Evolutionary conservation across 1,284 basidiomycete genomes (phyloP), one percentile per base, ranked within the genome.

Genomic region (Hypsizygus ulmarius): DNA sequence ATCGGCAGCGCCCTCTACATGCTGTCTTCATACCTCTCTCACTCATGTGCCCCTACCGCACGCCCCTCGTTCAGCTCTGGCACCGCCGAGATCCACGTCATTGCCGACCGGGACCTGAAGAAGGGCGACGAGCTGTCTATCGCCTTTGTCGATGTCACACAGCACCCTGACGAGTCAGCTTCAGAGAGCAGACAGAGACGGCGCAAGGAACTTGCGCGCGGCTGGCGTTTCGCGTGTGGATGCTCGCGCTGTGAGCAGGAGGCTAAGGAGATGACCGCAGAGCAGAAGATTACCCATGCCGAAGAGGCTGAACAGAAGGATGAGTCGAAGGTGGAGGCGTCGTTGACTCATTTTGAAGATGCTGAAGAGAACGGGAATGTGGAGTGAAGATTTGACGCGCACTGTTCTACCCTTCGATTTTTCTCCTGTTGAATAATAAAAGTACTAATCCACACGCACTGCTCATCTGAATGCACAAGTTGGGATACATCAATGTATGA

Each of bases 151-250:
- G 84, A 90, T 55, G 77, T 82, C 52, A 66, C 70, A 1, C 75
- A 77, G 56, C 76, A 72, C 47, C 63, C 70, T 3, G 77, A 61
- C 34, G 86, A 89, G 64, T 71, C 72, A 19, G 50, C 61, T 6
- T 63, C 68, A 4, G 79, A 83, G 25, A 79, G 81, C 42, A 73
- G 84, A 43, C 71, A 78, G 39, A 75, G 84, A 42, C 72, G 88
- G 51, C 77, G 89, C 19, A 71, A 74, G 56, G 86, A 89, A 65
- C 74, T 91, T 33, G 85, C 79, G n/a, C 74, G 82, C 36, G 88
- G 88, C 30, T 91, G 88, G 89, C 74, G 76, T 52, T 89, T 91
- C 61, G 79, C 83, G 18, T 91, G 88, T 61, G 65, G 70, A 42
- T 91, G 88, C 62, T 63, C 72, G 43, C 75, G 78, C 38, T 91